Evolutionary conservation across 208 protist genomes (phyloP).

Genomic region (Trypanosoma melophagium): DNA sequence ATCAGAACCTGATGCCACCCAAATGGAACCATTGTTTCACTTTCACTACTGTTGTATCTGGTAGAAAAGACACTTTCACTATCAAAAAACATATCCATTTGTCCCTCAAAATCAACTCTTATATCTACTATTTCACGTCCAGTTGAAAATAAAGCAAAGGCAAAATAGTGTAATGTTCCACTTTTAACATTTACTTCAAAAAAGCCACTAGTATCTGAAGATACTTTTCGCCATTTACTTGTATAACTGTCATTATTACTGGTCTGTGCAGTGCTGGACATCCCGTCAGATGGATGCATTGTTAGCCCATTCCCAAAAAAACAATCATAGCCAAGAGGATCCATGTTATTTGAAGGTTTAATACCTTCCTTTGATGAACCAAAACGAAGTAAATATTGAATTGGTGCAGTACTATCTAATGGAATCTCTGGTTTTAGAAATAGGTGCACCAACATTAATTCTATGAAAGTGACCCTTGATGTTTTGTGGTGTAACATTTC

Average conservation of each 20-base stretch:
- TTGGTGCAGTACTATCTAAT: conserved; percentile 5
- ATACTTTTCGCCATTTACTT: conserved; percentile 5
- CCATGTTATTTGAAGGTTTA: not conserved
- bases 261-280: not conserved
- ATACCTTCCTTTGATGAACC: not conserved
- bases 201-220: not conserved
- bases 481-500: conserved; percentile 6
- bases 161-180: conserved; percentile 6
- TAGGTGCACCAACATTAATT: not conserved
- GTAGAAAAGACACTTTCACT: conserved; percentile 2
- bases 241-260: not conserved
- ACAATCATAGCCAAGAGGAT: conserved; percentile 7
- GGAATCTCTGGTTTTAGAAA: conserved; percentile 1
- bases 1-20: conserved; percentile 11
- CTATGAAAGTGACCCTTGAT: not conserved
- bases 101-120: not conserved
- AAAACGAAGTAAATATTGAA: conserved; percentile 1
- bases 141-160: conserved; percentile 5
- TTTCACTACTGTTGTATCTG: not conserved
- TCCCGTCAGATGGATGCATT: conserved; percentile 3
- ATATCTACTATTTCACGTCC: not conserved
- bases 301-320: not conserved
- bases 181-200: conserved; percentile 4
- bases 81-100: conserved; percentile 4
- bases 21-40: not conserved